Evolutionary conservation across 768 basidiomycete genomes (phyloP).

Genomic region (Pulveroboletus sp.): DNA sequence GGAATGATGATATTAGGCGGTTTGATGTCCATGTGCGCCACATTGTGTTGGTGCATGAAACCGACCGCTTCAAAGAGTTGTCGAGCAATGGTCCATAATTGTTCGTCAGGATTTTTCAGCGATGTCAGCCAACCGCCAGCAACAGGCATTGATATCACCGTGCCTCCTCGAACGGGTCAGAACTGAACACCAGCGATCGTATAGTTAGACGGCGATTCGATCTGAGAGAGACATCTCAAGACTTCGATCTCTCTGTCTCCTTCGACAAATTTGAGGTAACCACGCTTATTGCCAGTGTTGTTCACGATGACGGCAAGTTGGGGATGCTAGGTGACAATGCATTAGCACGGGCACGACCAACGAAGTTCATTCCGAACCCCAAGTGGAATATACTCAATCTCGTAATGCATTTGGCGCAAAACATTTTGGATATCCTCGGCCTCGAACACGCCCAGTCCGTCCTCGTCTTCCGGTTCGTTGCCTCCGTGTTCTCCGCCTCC

Average conservation of each 20-base stretch:
- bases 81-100: background rate
- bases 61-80: slow-evolving; percentile 4
- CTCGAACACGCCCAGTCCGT: background rate
- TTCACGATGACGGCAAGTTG: slow-evolving; percentile 3
- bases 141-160: background rate
- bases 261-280: slow-evolving; percentile 12
- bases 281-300: background rate
- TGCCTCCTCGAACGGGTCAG: slow-evolving; percentile 1
- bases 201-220: slow-evolving; percentile 5
- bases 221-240: slow-evolving; percentile 6
- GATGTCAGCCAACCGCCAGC: background rate
- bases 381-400: background rate
- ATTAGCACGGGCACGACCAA: background rate
- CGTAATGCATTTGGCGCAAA: background rate
- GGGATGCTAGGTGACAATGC: slow-evolving; percentile 11
- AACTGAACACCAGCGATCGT: slow-evolving; percentile 5
- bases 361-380: background rate
- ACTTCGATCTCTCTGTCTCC: slow-evolving; percentile 3
- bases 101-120: background rate
- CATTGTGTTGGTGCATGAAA: slow-evolving; percentile 14
- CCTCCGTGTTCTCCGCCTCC: too few species aligned
- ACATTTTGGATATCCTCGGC: background rate
- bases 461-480: background rate
- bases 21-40: slow-evolving; percentile 19
- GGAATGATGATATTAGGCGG: background rate